A percentile compares a stretch with the other conserved stretches of the same genome.
Conservation (phyloP, 2,329 filamentous ascomycete species). For the Fusarium chlamydosporum region DNA sequence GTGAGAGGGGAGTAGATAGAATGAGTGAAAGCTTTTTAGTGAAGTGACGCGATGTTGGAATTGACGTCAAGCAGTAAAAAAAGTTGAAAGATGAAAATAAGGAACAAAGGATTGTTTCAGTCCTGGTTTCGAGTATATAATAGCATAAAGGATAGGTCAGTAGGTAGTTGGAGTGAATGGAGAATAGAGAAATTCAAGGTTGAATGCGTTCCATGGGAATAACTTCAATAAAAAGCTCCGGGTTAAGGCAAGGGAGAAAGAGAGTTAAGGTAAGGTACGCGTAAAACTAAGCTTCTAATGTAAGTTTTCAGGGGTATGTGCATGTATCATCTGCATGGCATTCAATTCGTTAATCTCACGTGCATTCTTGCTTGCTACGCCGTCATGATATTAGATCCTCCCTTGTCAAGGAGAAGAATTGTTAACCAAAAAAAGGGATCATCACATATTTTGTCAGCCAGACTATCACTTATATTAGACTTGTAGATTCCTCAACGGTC, state of each 20-base stretch:
- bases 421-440: too few relatives aligned
- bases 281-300: not conserved
- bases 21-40: not conserved
- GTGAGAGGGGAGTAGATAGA: not conserved
- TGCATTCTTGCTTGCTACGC: constrained; percentile 18
- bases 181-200: not conserved
- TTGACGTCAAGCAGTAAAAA: constrained; percentile 1
- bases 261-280: constrained; percentile 14
- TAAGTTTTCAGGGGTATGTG: constrained; percentile 23
- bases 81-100: constrained; percentile 2
- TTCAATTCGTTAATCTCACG: constrained; percentile 18
- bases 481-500: not conserved
- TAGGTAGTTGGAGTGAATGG: not conserved
- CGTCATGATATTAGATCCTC: constrained; percentile 4
- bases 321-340: constrained; percentile 21
- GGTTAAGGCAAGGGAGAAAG: constrained; percentile 4
- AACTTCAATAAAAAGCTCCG: not conserved
- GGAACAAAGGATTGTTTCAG: constrained; percentile 36
- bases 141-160: constrained; percentile 17
- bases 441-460: not conserved
- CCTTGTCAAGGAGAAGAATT: constrained; percentile 5
- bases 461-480: constrained; percentile 1
- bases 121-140: constrained; percentile 23
- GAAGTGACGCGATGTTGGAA: not conserved
- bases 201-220: constrained; percentile 7